Conservation (phyloP, 192 early-diverging fungal species). For the Podila epicladia region DNA sequence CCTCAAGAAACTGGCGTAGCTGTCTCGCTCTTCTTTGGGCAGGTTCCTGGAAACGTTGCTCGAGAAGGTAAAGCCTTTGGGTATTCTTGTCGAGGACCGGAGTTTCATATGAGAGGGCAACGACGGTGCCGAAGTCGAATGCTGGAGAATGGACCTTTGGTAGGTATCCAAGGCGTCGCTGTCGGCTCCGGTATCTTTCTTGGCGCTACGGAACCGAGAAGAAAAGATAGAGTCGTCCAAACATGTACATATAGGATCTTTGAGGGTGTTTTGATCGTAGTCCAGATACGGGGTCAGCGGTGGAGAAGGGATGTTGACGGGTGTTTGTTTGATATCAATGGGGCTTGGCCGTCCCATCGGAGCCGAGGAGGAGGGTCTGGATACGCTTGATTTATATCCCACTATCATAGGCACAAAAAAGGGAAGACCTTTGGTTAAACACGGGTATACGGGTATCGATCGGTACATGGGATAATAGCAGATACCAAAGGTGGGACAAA, state of each 20-base stretch:
- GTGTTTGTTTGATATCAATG: neutral
- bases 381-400: neutral
- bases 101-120: neutral
- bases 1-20: slow-evolving; percentile 10
- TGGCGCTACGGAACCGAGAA: slow-evolving; percentile 7
- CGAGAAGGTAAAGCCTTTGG: slow-evolving; percentile 18
- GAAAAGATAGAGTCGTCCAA: slow-evolving; percentile 15
- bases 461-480: too few species aligned
- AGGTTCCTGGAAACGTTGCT: slow-evolving; percentile 7
- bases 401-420: too few species aligned
- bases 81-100: slow-evolving; percentile 7
- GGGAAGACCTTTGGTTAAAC: too few species aligned
- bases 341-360: neutral
- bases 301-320: slow-evolving; percentile 39
- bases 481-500: too few species aligned
- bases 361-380: neutral
- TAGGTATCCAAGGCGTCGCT: neutral
- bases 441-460: too few species aligned
- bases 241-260: neutral
- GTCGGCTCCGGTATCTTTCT: neutral
- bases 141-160: slow-evolving; percentile 7
- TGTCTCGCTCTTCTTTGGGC: slow-evolving; percentile 27
- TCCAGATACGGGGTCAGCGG: slow-evolving; percentile 26
- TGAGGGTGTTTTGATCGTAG: neutral
- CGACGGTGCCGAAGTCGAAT: slow-evolving; percentile 20